phyloP scores from a whole-genome alignment of 1,139 yeast species.

The Pichia sp. region DNA sequence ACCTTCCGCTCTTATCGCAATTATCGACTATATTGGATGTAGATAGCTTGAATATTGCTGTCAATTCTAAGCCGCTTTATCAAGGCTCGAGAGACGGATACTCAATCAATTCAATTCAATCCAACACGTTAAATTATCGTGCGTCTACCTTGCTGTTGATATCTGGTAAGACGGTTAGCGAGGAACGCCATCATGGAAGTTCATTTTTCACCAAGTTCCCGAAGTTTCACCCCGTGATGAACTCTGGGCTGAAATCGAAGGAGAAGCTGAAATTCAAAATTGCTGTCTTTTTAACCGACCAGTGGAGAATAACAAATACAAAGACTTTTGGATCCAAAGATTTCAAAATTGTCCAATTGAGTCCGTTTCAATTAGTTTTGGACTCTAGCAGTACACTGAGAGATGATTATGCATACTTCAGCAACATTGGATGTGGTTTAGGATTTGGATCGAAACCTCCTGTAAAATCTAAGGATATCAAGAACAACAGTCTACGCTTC shows the following conservation, averaged over 20 bases:
- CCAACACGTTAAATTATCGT: constrained; percentile 82
- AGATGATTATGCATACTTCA: constrained; percentile 52
- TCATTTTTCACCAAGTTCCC: constrained; percentile 53
- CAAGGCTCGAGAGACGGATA: constrained; percentile 76
- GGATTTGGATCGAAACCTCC: constrained; percentile 78
- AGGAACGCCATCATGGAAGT: constrained; percentile 43
- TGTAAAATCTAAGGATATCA: constrained; percentile 37
- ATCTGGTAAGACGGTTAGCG: constrained; percentile 58
- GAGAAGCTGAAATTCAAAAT: constrained; percentile 8
- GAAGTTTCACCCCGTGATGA: constrained; percentile 29
- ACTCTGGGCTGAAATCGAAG: neutral
- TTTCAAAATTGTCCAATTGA: constrained; percentile 54
- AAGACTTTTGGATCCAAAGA: constrained; percentile 62
- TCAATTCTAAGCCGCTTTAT: constrained; percentile 39
- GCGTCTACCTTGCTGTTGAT: constrained; percentile 76
- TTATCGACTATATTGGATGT: constrained; percentile 9
- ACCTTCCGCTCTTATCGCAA: constrained; percentile 11
- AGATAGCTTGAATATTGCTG: neutral
- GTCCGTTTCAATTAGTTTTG: constrained; percentile 61
- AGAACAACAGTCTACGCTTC: constrained; percentile 19
- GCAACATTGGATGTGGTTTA: constrained; percentile 67
- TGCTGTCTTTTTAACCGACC: constrained; percentile 33
- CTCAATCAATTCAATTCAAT: constrained; percentile 80
- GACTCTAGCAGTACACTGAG: constrained; percentile 35
- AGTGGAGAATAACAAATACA: constrained; percentile 77